Evolutionary conservation across 352 stramenopile genomes (phyloP).

Genomic region (Globisporangium sylvaticum): DNA sequence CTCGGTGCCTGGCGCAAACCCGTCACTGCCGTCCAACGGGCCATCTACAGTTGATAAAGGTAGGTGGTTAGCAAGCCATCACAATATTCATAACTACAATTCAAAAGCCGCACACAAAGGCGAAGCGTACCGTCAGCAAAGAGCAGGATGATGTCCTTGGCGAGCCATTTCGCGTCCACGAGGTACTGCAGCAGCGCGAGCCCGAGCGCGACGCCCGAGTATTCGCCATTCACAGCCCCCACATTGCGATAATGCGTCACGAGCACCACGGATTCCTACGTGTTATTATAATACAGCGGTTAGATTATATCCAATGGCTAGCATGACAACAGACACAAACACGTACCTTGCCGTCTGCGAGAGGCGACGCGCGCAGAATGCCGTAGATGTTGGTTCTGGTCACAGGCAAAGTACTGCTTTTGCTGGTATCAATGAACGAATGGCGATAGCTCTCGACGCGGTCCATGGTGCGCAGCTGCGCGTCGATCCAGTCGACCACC

Average conservation of each 20-base stretch:
- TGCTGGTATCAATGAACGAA: slow-evolving; percentile 25
- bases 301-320: slow-evolving; percentile 1
- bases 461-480: slow-evolving; percentile 42
- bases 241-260: slow-evolving; percentile 71
- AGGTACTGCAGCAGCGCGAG: slow-evolving; percentile 63
- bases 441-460: slow-evolving; percentile 63
- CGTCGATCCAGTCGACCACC: slow-evolving; percentile 59
- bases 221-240: slow-evolving; percentile 29
- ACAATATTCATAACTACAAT: neutral
- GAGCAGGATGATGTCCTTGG: slow-evolving; percentile 80
- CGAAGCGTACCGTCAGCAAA: slow-evolving; percentile 53
- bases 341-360: slow-evolving; percentile 67
- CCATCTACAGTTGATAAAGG: slow-evolving; percentile 39
- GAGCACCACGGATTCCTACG: slow-evolving; percentile 56
- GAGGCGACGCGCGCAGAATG: slow-evolving; percentile 66
- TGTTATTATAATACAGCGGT: neutral
- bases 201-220: slow-evolving; percentile 54
- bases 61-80: neutral
- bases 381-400: slow-evolving; percentile 70
- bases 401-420: neutral
- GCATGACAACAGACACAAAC: neutral
- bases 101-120: neutral
- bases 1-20: slow-evolving; percentile 56
- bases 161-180: slow-evolving; percentile 61
- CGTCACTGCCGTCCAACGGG: slow-evolving; percentile 48